Evolutionary conservation across 2,329 filamentous ascomycete genomes (phyloP), one percentile per base, ranked within the genome.

Genomic region (Ceratocystis variospora): DNA sequence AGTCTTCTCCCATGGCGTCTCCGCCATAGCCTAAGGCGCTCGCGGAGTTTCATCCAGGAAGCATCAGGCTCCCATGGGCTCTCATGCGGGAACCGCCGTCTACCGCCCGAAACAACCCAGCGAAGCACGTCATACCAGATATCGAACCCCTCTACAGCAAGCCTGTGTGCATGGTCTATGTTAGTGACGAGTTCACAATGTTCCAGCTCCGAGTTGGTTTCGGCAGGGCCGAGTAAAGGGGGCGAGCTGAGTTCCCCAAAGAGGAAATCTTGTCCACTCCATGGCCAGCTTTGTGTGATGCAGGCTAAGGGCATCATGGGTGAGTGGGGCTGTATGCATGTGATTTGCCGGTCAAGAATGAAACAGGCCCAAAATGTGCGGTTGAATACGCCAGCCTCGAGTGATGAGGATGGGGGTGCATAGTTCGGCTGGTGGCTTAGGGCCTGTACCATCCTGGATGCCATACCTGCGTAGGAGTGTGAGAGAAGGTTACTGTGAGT

Each of bases 311-410:
- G 73, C 0, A 77, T 71, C 71, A 76, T 75, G 3, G 73, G 74
- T 0, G 75, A 74, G 6, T 75, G 75, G 28, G 76, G 76, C 0
- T 74, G 77, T 0, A 76, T 77, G 1, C 76, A 78, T 46, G 76
- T 76, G 46, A 79, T 73, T 63, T 78, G 75, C 8, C 77, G 75
- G 66, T 79, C 77, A 72, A 79, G 75, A 37, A 79, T 74, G 64
- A 78, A 78, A 68, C 77, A 79, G 0, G 74, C 74, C 78, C 78
- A 79, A 55, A 77, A 78, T 0, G 77, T 78, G 25, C 67, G 67
- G 48, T 67, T 67, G 17, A 65, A 62, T 22, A 67, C 12, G 2
- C 41, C 63, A 6, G 63, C 59, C 8, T 65, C 31, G 22, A 55
- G 53, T 0, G 28, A 55, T 22, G 31, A 33, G 31, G 1, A 31